phyloP scores from a whole-genome alignment of 352 stramenopile species.

The Elongisporangium anandrum region DNA sequence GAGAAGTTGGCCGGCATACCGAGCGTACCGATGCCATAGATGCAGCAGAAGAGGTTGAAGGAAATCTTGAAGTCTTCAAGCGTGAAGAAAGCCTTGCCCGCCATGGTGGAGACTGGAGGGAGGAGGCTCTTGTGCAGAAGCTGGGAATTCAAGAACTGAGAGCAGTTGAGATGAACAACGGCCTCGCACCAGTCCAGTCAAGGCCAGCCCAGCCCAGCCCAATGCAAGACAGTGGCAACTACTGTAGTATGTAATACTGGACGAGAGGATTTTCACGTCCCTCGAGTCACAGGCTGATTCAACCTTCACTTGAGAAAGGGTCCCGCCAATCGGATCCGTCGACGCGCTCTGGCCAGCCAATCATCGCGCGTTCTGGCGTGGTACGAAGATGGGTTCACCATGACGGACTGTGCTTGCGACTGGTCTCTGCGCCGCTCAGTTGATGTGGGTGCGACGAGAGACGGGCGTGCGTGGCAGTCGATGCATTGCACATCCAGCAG shows the following conservation, averaged over 20 bases:
- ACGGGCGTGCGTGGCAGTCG: not conserved
- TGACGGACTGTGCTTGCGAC: not conserved
- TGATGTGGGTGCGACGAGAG: not conserved
- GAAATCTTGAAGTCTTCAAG: constrained; percentile 33
- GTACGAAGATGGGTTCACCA: not conserved
- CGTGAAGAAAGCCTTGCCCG: constrained; percentile 26
- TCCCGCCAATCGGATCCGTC: not conserved
- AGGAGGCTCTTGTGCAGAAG: not conserved
- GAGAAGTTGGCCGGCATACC: constrained; percentile 52
- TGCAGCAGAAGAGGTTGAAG: constrained; percentile 46
- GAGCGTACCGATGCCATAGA: constrained; percentile 56
- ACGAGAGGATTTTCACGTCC: not conserved
- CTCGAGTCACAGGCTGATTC: not conserved
- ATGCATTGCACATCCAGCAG: not conserved
- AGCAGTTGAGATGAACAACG: no score
- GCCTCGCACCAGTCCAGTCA: no score
- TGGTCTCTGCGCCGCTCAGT: not conserved
- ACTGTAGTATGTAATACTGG: not conserved
- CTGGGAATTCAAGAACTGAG: not conserved
- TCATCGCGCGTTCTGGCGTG: not conserved
- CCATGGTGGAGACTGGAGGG: not conserved
- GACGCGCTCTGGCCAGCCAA: not conserved
- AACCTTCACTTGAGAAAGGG: not conserved
- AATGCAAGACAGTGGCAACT: not conserved
- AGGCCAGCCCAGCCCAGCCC: not conserved